These are phyloP conservation scores for Exophiala spinifera DNA, from an alignment of 2,329 filamentous ascomycete genomes.

Conservation along the genomic window DNA sequence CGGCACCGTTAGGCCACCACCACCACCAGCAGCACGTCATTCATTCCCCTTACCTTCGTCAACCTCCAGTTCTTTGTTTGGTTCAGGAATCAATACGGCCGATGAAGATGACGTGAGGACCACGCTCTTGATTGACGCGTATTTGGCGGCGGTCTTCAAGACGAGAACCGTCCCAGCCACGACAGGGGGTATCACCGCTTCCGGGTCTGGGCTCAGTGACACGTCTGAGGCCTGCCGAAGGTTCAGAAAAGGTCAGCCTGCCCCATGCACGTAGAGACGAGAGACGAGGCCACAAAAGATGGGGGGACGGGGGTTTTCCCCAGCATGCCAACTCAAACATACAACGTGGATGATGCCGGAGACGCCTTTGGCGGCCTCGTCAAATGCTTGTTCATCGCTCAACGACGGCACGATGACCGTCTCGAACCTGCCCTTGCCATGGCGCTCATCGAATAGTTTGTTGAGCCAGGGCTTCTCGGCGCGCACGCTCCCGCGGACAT, in stretches of 20 bases:
- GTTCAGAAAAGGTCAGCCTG: no score
- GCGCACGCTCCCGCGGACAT: slow-evolving; percentile 47
- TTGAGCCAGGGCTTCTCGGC: slow-evolving; percentile 31
- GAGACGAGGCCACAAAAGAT: no score
- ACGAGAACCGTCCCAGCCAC: not conserved
- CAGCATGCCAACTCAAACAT: not conserved
- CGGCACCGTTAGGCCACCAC: no score
- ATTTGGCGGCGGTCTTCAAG: slow-evolving; percentile 6
- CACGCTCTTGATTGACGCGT: slow-evolving; percentile 32
- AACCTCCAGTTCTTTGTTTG: slow-evolving; percentile 30
- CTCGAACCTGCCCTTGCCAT: slow-evolving; percentile 38
- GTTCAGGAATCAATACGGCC: slow-evolving; percentile 38
- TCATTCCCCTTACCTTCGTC: not conserved
- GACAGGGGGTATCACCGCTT: slow-evolving; percentile 37
- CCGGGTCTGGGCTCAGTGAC: slow-evolving; percentile 35
- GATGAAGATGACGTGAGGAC: slow-evolving; percentile 7
- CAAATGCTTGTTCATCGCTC: slow-evolving; percentile 22
- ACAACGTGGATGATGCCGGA: slow-evolving; percentile 36
- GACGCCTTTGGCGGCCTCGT: slow-evolving; percentile 34
- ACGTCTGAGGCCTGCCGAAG: slow-evolving; percentile 29
- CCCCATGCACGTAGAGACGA: no score
- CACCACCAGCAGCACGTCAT: no score
- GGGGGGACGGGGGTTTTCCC: no score
- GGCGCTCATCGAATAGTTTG: slow-evolving; percentile 32
- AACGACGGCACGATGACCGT: slow-evolving; percentile 37